A percentile compares a stretch with the other conserved stretches of the same genome.
Evolutionary conservation across 1,284 basidiomycete species (phyloP).

Genomic region (Trametes versicolor): DNA sequence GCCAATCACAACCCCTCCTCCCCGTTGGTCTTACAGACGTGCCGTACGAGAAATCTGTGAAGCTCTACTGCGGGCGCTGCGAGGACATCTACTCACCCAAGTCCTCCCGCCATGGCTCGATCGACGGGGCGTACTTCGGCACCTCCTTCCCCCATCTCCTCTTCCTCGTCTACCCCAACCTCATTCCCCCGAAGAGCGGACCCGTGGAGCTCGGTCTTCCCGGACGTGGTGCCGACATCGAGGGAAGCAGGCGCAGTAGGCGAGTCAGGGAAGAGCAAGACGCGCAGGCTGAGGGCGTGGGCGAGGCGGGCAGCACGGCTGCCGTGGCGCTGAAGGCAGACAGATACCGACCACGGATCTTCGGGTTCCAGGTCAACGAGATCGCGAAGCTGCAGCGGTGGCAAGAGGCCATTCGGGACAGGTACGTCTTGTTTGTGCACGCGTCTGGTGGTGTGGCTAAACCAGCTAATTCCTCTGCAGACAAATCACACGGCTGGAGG

Average conservation of each 20-base stretch:
- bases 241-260: conserved; percentile 44
- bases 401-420: conserved; percentile 90
- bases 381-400: conserved; percentile 92
- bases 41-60: conserved; percentile 96
- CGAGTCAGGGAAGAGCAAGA: conserved; percentile 60
- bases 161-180: conserved; percentile 93
- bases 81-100: conserved; percentile 98
- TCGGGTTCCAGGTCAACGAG: conserved; percentile 95
- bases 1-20: conserved; percentile 90
- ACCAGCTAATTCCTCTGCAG: conserved; percentile 39
- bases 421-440: conserved; percentile 51
- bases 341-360: conserved; percentile 89
- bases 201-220: conserved; percentile 57
- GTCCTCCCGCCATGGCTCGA: conserved; percentile 92
- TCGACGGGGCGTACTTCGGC: conserved; percentile 97
- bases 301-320: conserved; percentile 78
- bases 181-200: conserved; percentile 86
- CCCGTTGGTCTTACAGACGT: conserved; percentile 96
- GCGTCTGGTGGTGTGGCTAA: too few relatives aligned
- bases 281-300: conserved; percentile 60
- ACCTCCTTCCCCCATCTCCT: conserved; percentile 96
- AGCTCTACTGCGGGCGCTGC: conserved; percentile 95
- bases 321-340: conserved; percentile 88
- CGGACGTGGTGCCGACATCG: conserved; percentile 33
- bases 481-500: conserved; percentile 58